phyloP scores from a whole-genome alignment of 805 yeast species.

The Torulaspora delbrueckii region DNA sequence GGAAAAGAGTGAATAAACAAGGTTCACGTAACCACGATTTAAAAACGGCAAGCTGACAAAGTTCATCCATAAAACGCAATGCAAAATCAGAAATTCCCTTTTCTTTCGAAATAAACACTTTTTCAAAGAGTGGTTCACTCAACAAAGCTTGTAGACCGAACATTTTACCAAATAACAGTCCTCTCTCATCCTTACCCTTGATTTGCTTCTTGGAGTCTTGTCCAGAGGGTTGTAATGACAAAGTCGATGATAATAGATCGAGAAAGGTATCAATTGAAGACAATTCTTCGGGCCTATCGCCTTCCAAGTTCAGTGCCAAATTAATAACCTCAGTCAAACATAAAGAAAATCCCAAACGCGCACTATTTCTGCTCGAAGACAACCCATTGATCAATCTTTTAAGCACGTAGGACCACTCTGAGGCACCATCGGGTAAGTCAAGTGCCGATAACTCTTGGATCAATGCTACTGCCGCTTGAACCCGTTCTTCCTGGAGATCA shows the following conservation, averaged over 20 bases:
- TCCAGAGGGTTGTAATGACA: slow-evolving; percentile 40
- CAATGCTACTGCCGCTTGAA: slow-evolving; percentile 63
- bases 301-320: slow-evolving; percentile 31
- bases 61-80: slow-evolving; percentile 39
- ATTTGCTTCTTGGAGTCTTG: slow-evolving; percentile 40
- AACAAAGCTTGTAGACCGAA: slow-evolving; percentile 78
- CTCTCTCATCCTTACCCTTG: slow-evolving; percentile 81
- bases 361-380: slow-evolving; percentile 74
- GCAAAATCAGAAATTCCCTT: slow-evolving; percentile 31
- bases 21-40: slow-evolving; percentile 90
- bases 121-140: slow-evolving; percentile 43
- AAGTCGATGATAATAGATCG: slow-evolving; percentile 19
- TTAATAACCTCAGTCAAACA: slow-evolving; percentile 67
- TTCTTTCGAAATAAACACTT: slow-evolving; percentile 29
- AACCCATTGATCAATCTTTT: slow-evolving; percentile 76
- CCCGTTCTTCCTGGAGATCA: slow-evolving; percentile 66
- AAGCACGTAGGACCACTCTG: slow-evolving; percentile 79
- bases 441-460: slow-evolving; percentile 52
- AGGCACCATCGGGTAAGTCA: slow-evolving; percentile 30
- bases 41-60: slow-evolving; percentile 52
- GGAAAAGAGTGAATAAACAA: slow-evolving; percentile 63
- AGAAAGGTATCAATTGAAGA: slow-evolving; percentile 22
- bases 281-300: slow-evolving; percentile 17
- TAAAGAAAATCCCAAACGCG: slow-evolving; percentile 83
- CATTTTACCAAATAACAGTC: slow-evolving; percentile 71